Percentiles rank a stretch among this genome's conserved stretches.
Conservation (phyloP, 129 eudicot species). For the Heracleum sosnowskyi region DNA sequence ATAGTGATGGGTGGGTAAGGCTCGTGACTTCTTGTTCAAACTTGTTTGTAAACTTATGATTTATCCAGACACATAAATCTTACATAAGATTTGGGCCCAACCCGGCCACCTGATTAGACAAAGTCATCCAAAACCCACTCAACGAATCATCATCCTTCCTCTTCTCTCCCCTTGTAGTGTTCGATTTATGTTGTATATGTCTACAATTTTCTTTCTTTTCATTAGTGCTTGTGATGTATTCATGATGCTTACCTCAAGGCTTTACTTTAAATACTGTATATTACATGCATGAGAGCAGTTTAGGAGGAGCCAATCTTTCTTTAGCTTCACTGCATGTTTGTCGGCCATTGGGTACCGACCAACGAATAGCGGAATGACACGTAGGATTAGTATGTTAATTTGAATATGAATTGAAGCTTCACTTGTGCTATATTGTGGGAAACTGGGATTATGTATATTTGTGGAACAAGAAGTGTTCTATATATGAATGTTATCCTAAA, state of each 20-base stretch:
- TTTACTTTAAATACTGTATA: neutral
- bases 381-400: neutral
- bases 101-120: constrained; percentile 12
- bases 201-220: neutral
- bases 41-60: constrained; percentile 11
- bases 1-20: constrained; percentile 9
- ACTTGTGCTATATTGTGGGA: neutral
- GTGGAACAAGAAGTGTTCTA: neutral
- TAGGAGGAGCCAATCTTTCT: constrained; percentile 17
- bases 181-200: neutral
- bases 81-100: constrained; percentile 18
- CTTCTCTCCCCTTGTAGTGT: neutral
- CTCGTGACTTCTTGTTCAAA: constrained; percentile 12
- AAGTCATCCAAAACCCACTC: constrained; percentile 10
- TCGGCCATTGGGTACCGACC: constrained; percentile 28
- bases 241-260: constrained; percentile 13
- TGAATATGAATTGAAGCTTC: neutral
- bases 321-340: constrained; percentile 29
- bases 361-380: neutral
- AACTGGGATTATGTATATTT: neutral
- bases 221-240: constrained; percentile 6
- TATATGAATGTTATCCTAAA: neutral
- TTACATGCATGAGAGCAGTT: constrained; percentile 4
- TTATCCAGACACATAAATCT: constrained; percentile 29
- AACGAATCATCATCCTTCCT: neutral